Evolutionary conservation across 345 rosid species (phyloP).

Genomic region (Carallia pectinifolia): DNA sequence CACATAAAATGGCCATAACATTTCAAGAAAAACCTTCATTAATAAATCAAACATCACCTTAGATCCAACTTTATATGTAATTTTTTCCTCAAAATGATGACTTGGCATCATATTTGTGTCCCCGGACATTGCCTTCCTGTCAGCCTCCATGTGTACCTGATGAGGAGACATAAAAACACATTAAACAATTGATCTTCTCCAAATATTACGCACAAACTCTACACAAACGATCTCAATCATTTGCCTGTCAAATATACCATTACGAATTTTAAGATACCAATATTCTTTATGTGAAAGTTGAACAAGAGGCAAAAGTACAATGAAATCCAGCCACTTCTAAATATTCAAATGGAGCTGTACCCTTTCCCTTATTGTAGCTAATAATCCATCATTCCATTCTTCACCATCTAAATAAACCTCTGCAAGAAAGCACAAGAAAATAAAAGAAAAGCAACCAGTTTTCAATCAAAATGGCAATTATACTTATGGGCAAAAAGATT

Average conservation of each 20-base stretch:
- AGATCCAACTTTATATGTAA: constrained; percentile 67
- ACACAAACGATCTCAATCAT: not conserved
- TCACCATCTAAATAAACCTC: constrained; percentile 78
- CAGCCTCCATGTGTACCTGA: constrained; percentile 96
- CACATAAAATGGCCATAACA: constrained; percentile 1
- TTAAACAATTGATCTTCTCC: not conserved
- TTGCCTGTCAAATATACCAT: not conserved
- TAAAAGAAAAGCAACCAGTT: not conserved
- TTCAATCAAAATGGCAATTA: constrained; percentile 4
- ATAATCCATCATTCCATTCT: constrained; percentile 90
- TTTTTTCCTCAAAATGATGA: constrained; percentile 55
- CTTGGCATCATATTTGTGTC: constrained; percentile 37
- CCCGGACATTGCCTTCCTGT: constrained; percentile 64
- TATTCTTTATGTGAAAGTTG: not conserved
- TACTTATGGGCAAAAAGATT: not conserved
- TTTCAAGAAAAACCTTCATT: not conserved
- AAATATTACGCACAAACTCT: not conserved
- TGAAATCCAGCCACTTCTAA: constrained; percentile 8
- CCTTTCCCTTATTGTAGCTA: constrained; percentile 92
- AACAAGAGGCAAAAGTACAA: not conserved
- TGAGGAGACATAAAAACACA: not conserved
- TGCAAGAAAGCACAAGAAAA: constrained; percentile 30
- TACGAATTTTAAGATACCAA: not conserved
- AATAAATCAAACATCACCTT: constrained; percentile 48
- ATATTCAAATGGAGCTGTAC: constrained; percentile 36